phyloP scores from a whole-genome alignment of 1,284 basidiomycete species.

The Cystodermella granulosa region DNA sequence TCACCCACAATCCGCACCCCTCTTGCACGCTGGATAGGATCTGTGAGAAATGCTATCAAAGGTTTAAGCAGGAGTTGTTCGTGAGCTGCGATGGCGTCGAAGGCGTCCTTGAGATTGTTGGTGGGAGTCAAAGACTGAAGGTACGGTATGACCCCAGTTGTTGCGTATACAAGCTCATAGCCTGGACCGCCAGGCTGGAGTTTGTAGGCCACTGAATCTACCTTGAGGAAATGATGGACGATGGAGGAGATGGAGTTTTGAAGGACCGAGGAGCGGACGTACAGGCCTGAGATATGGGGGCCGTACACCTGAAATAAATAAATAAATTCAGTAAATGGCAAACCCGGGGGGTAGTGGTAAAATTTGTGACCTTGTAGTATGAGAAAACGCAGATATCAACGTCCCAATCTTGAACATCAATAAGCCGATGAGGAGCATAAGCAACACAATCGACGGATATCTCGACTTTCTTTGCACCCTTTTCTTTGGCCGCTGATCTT shows the following conservation, averaged over 20 bases:
- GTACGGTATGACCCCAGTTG: conserved; percentile 61
- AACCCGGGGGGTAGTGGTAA: conserved; percentile 4
- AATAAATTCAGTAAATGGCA: conserved; percentile 1
- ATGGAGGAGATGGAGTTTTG: conserved; percentile 50
- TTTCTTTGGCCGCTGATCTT: conserved; percentile 46
- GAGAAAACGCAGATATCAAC: conserved; percentile 70
- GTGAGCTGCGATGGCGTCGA: conserved; percentile 44
- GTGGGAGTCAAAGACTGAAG: conserved; percentile 54
- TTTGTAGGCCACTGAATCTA: conserved; percentile 51
- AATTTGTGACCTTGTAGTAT: conserved; percentile 68
- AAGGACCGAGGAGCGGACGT: conserved; percentile 49
- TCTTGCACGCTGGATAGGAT: conserved; percentile 41
- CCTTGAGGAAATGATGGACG: conserved; percentile 67
- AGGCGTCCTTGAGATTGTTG: conserved; percentile 46
- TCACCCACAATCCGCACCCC: conserved; percentile 68
- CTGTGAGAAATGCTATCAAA: conserved; percentile 36
- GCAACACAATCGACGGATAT: conserved; percentile 73
- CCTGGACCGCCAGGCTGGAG: conserved; percentile 68
- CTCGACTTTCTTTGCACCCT: conserved; percentile 60
- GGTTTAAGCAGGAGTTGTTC: conserved; percentile 42
- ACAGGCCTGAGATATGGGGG: conserved; percentile 65
- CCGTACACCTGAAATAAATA: conserved; percentile 54
- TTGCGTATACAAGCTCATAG: conserved; percentile 64
- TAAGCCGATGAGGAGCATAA: conserved; percentile 67
- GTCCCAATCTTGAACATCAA: conserved; percentile 71